Percentiles rank a stretch among this genome's conserved stretches.
These are phyloP conservation scores for Aspergillus sp. DNA, from an alignment of 2,329 filamentous ascomycete genomes.

Conservation along the genomic window DNA sequence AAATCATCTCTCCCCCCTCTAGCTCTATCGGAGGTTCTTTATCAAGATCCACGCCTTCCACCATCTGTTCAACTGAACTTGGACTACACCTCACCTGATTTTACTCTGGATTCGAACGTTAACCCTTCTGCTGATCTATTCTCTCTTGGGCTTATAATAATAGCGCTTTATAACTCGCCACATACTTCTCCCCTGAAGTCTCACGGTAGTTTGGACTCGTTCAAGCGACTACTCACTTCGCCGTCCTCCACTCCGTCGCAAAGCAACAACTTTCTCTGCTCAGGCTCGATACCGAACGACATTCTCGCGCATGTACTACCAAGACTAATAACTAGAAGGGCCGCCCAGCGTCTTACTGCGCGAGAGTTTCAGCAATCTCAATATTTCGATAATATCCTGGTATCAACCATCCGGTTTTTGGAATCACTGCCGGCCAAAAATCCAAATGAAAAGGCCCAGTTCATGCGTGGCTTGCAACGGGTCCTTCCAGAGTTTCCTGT, in stretches of 20 bases:
- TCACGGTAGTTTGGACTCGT: constrained; percentile 76
- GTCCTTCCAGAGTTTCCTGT: constrained; percentile 91
- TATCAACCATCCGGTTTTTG: constrained; percentile 93
- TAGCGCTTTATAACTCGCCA: constrained; percentile 92
- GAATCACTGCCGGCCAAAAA: constrained; percentile 91
- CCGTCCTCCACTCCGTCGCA: constrained; percentile 75
- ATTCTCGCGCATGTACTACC: constrained; percentile 75
- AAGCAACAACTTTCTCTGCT: constrained; percentile 81
- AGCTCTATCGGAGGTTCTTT: constrained; percentile 77
- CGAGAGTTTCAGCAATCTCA: constrained; percentile 91
- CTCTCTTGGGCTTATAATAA: constrained; percentile 81
- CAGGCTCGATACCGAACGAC: constrained; percentile 75
- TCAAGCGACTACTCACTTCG: constrained; percentile 79
- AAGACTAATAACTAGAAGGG: constrained; percentile 79
- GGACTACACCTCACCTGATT: constrained; percentile 93
- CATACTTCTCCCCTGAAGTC: constrained; percentile 83
- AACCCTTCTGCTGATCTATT: constrained; percentile 88
- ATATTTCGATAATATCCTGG: constrained; percentile 95
- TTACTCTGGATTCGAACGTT: constrained; percentile 86
- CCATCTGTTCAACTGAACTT: constrained; percentile 81
- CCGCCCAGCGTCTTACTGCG: constrained; percentile 83
- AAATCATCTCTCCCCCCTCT: constrained; percentile 76
- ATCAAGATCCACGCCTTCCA: constrained; percentile 81
- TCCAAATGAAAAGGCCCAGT: constrained; percentile 83
- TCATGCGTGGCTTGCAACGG: constrained; percentile 82